These are phyloP conservation scores for Leccinum imitatum DNA, from an alignment of 768 basidiomycete genomes.

Conservation along the genomic window DNA sequence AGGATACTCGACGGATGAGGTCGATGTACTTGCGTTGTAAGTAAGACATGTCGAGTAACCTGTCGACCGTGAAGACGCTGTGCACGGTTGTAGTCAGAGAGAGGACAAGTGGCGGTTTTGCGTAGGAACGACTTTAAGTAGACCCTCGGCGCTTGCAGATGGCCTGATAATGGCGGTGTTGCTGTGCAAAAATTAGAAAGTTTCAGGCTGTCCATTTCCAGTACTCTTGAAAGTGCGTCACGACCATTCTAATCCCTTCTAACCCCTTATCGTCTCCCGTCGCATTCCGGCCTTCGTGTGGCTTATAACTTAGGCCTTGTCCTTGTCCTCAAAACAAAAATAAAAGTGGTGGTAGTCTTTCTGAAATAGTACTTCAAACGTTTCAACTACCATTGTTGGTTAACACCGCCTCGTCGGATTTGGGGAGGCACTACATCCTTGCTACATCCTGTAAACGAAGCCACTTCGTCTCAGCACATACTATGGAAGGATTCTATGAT, in stretches of 20 bases:
- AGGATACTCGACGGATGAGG: conserved; percentile 30
- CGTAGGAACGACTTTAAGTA: not conserved
- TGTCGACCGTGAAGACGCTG: not conserved
- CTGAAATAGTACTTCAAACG: too few species aligned
- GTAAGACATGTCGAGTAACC: conserved; percentile 8
- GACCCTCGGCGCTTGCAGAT: not conserved
- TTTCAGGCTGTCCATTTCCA: too few species aligned
- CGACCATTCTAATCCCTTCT: too few species aligned
- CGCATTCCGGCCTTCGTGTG: too few species aligned
- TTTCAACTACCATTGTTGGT: not conserved
- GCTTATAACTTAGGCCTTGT: too few species aligned
- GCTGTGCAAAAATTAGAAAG: not conserved
- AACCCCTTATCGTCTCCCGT: too few species aligned
- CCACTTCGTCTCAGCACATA: not conserved
- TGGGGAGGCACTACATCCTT: not conserved
- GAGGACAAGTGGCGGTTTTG: not conserved
- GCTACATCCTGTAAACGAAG: not conserved
- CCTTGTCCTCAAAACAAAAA: too few species aligned
- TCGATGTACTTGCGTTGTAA: conserved; percentile 36
- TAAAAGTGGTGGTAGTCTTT: too few species aligned
- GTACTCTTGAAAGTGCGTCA: too few species aligned
- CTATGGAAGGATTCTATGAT: not conserved
- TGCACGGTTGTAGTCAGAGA: not conserved
- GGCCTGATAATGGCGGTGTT: not conserved
- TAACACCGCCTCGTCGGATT: not conserved